Evolutionary conservation across 2,329 filamentous ascomycete genomes (phyloP), one percentile per base, ranked within the genome.

Genomic region (Hyphodiscus sp.): DNA sequence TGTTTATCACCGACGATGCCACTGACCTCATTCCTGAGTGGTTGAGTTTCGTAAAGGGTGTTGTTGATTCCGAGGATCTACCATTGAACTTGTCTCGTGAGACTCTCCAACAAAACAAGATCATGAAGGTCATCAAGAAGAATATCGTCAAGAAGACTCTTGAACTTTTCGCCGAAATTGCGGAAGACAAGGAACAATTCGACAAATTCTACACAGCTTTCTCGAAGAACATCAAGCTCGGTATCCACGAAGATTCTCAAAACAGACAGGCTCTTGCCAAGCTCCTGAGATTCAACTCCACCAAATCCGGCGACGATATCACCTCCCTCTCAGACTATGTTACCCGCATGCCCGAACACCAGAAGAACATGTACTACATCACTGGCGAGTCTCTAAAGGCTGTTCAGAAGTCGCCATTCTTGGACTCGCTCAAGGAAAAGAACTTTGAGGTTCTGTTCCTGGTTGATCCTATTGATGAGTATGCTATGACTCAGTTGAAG

Each of bases 71-170:
- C 69, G 94, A 99, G 84, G 94, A 99, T 75, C 88, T 99, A 60
- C 94, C 94, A 67, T 88, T 99, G 75, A 99, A 99, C 86, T 77
- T 99, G 80, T 97, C 94, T 71, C 94, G 94, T 87, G 94, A 99
- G 86, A 97, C 92, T 55, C 90, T 99, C 49, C 94, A 99, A 80
- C 94, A 97, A 83, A 99, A 97, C 89, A 97, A 97, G 91, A 99
- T 99, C 83, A 97, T 97, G 94, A 97, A 97, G 88, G 94, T 97
- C 76, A 97, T 97, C 85, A 95, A 95, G 86, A 99, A 99, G 91
- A 99, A 99, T 87, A 96, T 99, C 64, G 91, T 99, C 83, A 99
- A 97, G 91, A 99, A 99, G 89, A 89, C 90, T 63, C 90, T 99
- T 64, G 94, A 99, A 83, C 90, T 99, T 74, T 99, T 99, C 87